phyloP scores from a whole-genome alignment of 1,284 basidiomycete species.

The Grifola frondosa region DNA sequence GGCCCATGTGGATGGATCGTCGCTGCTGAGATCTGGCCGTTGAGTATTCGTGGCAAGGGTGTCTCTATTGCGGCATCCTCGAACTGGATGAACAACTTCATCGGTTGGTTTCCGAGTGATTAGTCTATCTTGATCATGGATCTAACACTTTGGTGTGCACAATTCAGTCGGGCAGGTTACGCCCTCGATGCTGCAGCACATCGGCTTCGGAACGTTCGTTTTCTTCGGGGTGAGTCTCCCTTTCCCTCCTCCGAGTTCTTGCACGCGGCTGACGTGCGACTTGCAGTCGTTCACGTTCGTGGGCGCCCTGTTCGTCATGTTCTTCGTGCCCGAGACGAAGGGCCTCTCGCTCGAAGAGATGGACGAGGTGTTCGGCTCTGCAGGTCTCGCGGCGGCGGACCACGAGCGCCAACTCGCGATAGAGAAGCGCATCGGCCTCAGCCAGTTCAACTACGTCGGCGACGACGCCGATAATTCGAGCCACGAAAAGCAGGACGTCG shows the following conservation, averaged over 20 bases:
- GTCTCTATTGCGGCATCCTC: constrained; percentile 68
- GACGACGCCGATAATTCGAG: constrained; percentile 12
- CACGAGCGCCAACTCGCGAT: constrained; percentile 55
- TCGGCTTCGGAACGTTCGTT: constrained; percentile 65
- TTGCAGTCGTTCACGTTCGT: constrained; percentile 56
- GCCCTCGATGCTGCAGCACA: constrained; percentile 57
- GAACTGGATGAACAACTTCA: constrained; percentile 81
- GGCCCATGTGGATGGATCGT: constrained; percentile 69
- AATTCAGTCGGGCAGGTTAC: constrained; percentile 49
- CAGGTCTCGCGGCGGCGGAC: constrained; percentile 53
- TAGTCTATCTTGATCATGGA: no score
- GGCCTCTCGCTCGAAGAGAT: constrained; percentile 68
- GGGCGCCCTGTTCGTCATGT: constrained; percentile 61
- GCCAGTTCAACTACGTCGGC: constrained; percentile 20
- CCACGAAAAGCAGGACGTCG: constrained; percentile 18
- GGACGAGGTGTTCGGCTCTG: constrained; percentile 65
- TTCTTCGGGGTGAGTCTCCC: constrained; percentile 57
- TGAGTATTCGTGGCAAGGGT: constrained; percentile 67
- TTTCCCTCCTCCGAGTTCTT: no score
- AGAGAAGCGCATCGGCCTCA: constrained; percentile 56
- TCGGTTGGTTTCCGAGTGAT: no score
- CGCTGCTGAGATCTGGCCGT: constrained; percentile 65
- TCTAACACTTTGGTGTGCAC: neutral
- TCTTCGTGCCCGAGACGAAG: constrained; percentile 71
- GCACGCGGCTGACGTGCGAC: no score